Conservation (phyloP, 2,329 filamentous ascomycete genomes). For the Pseudogymnoascus sp. region DNA sequence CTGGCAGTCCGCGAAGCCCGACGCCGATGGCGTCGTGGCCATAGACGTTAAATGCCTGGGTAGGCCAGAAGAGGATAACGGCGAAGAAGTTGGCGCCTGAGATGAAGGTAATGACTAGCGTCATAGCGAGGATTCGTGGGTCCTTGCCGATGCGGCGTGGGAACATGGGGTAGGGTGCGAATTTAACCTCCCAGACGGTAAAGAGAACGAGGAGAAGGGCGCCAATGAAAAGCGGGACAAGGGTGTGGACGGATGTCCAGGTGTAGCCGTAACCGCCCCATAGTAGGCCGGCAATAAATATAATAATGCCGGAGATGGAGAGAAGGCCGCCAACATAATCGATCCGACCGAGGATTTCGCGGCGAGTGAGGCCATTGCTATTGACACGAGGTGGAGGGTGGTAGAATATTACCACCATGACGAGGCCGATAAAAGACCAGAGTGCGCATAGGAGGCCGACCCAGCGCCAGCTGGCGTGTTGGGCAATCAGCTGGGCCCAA, state of each 20-base stretch:
- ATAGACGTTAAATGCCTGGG: conserved; percentile 56
- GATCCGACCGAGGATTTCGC: conserved; percentile 33
- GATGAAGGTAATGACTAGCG: conserved; percentile 49
- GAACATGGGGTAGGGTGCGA: conserved; percentile 37
- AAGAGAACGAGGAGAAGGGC: conserved; percentile 38
- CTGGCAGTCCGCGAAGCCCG: conserved; percentile 56
- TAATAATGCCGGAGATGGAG: conserved; percentile 39
- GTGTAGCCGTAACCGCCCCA: conserved; percentile 53
- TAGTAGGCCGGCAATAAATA: conserved; percentile 37
- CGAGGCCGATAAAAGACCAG: conserved; percentile 44
- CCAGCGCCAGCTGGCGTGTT: conserved; percentile 43
- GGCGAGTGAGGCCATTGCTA: conserved; percentile 29
- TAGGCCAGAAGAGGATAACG: conserved; percentile 53
- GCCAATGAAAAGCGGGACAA: conserved; percentile 46
- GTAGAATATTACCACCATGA: conserved; percentile 44
- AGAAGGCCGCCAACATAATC: conserved; percentile 45
- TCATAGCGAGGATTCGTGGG: conserved; percentile 42
- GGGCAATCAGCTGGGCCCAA: conserved; percentile 48
- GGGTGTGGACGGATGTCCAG: conserved; percentile 47
- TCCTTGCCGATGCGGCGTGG: conserved; percentile 46
- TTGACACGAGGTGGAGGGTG: conserved; percentile 42
- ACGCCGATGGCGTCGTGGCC: conserved; percentile 55
- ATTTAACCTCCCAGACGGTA: conserved; percentile 44
- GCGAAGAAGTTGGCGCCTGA: conserved; percentile 52
- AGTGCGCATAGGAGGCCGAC: conserved; percentile 44